phyloP scores from a whole-genome alignment of 2,329 filamentous ascomycete species.

The Ophiostoma ips region DNA sequence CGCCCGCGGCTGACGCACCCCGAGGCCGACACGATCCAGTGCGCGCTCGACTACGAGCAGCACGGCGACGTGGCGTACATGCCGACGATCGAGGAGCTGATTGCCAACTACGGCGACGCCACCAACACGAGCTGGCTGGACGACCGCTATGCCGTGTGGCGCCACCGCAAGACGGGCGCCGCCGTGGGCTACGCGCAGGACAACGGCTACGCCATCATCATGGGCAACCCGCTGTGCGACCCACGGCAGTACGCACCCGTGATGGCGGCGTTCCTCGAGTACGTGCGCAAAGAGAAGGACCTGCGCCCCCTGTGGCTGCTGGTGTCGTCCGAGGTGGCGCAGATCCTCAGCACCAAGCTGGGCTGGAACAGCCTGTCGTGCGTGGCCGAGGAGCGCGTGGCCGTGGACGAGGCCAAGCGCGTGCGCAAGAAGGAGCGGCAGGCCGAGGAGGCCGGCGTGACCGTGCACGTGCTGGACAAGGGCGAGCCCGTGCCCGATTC shows the following conservation, averaged over 20 bases:
- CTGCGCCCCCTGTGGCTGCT: constrained; percentile 83
- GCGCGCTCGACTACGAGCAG: constrained; percentile 29
- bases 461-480: constrained; percentile 50
- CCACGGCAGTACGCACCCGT: constrained; percentile 59
- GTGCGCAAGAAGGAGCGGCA: constrained; percentile 64
- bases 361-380: constrained; percentile 84
- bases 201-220: constrained; percentile 53
- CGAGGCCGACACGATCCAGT: constrained; percentile 68
- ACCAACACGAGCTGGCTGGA: constrained; percentile 92
- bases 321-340: constrained; percentile 64
- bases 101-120: constrained; percentile 90
- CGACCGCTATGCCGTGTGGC: constrained; percentile 77
- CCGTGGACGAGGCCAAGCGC: constrained; percentile 34
- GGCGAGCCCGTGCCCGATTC: constrained; percentile 44
- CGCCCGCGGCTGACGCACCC: constrained; percentile 62
- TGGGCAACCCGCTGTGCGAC: constrained; percentile 83
- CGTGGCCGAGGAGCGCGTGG: constrained; percentile 76
- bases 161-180: constrained; percentile 64
- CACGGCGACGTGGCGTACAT: constrained; percentile 31
- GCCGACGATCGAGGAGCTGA: constrained; percentile 70
- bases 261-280: constrained; percentile 59
- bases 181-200: constrained; percentile 72
- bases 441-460: constrained; percentile 71
- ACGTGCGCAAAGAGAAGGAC: constrained; percentile 27
- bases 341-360: constrained; percentile 64